Evolutionary conservation across 768 basidiomycete genomes (phyloP), one percentile per base, ranked within the genome.

Genomic region (Agaricus sinodeliciosus): DNA sequence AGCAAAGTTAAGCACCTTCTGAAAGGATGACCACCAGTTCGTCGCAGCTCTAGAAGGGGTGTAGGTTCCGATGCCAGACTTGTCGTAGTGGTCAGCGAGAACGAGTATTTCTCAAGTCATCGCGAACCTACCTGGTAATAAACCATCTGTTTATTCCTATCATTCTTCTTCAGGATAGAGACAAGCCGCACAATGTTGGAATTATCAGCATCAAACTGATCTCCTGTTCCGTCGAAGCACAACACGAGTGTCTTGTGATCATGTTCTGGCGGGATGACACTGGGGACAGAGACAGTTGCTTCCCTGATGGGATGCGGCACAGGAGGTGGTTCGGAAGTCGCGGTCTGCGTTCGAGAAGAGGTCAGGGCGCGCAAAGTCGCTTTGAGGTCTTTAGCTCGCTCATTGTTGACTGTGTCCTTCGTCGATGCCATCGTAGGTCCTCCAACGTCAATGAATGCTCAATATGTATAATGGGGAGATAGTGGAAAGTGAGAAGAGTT

Each of bases 141-240:
- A 0, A 79, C 74, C 72, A 79, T 70, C 65, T 82, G 81, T 60
- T 79, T 69, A 28, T 63, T 63, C 36, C 66, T 62, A 48, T 81
- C 76, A 58, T 77, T 70, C 62, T 80, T 82, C 68, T 76, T 76
- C 55, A 81, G 58, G 55, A 77, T 53, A 3, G 75, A 74, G 18
- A 79, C 73, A 5, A 81, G 60, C 51, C 74, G 67, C 4, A 79
- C 77, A 41, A 81, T 72, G 49, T 81, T 81, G 5, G 79, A 80
- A 58, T 81, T 81, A 58, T 78, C 75, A 3, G 65, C 61, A 58
- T 76, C 74, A 54, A 77, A 79, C 57, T 78, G 72, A 57, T 78
- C 74, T 4, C 76, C 75, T 1, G 79, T 81, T 2, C 80, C 80
- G 61, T 82, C 80, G 56, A 82, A 81, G 58, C 79, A 81, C 1